These are phyloP conservation scores for Cymodocea nodosa DNA, from an alignment of 116 monocot species.

Conservation along the genomic window DNA sequence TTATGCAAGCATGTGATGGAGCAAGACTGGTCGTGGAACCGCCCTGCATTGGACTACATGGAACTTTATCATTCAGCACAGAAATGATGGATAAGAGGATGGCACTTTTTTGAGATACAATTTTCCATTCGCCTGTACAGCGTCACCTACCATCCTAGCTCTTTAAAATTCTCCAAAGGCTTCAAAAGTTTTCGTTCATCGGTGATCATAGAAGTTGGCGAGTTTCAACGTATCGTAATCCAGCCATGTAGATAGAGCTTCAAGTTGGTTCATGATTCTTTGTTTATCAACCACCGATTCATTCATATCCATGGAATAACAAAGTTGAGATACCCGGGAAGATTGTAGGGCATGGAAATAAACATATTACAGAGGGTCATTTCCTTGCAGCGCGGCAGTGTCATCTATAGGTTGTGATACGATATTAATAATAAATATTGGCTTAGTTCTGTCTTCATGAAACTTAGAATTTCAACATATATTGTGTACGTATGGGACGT, in stretches of 20 bases:
- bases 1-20: conserved; percentile 87
- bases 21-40: conserved; percentile 99
- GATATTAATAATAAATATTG: too few species aligned
- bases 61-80: conserved; percentile 71
- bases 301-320: background rate
- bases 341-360: background rate
- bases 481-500: too few species aligned
- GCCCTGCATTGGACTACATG: conserved; percentile 83
- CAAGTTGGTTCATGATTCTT: too few species aligned
- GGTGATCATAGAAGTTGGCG: too few species aligned
- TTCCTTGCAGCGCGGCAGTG: background rate
- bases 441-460: too few species aligned
- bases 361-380: background rate
- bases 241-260: too few species aligned
- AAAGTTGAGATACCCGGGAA: background rate
- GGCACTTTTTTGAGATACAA: background rate
- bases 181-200: too few species aligned
- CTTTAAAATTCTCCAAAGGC: background rate
- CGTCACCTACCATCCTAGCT: background rate
- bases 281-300: background rate
- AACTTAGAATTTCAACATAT: too few species aligned
- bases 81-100: conserved; percentile 14
- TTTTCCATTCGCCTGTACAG: background rate
- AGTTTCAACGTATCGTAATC: too few species aligned
- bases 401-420: background rate